Percentiles rank a stretch among this genome's conserved stretches.
phyloP scores from a whole-genome alignment of 169 alveolate species.

The Eimeria maxima region DNA sequence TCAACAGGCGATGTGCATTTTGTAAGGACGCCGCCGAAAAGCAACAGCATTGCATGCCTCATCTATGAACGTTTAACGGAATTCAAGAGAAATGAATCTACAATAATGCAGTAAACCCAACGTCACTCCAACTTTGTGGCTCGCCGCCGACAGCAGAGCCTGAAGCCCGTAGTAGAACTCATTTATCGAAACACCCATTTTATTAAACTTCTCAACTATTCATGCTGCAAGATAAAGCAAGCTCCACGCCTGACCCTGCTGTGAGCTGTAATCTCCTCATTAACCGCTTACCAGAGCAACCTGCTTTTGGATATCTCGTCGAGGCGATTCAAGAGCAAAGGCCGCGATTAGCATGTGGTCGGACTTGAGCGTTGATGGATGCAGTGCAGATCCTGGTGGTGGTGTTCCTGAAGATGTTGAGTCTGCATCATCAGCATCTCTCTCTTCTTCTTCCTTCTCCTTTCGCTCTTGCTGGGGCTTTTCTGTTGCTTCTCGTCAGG shows the following conservation, averaged over 20 bases:
- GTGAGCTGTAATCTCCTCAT: not conserved
- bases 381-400: not conserved
- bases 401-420: not conserved
- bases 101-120: not conserved
- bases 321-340: not conserved
- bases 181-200: not conserved
- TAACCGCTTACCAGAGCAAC: not conserved
- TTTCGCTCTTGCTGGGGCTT: slow-evolving; percentile 27
- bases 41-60: not conserved
- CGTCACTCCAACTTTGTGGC: not conserved
- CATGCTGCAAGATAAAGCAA: not conserved
- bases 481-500: slow-evolving; percentile 32
- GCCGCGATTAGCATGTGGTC: not conserved
- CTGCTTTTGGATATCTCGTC: not conserved
- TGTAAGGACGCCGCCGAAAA: too few species aligned
- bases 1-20: too few species aligned
- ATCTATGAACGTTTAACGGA: not conserved
- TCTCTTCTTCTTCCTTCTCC: not conserved
- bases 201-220: not conserved
- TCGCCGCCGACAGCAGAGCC: not conserved
- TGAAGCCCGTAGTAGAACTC: not conserved
- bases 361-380: not conserved
- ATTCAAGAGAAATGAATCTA: too few species aligned
- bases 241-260: not conserved
- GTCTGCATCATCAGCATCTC: not conserved